These are phyloP conservation scores for Lactarius hatsudake DNA, from an alignment of 768 basidiomycete genomes.

Conservation along the genomic window DNA sequence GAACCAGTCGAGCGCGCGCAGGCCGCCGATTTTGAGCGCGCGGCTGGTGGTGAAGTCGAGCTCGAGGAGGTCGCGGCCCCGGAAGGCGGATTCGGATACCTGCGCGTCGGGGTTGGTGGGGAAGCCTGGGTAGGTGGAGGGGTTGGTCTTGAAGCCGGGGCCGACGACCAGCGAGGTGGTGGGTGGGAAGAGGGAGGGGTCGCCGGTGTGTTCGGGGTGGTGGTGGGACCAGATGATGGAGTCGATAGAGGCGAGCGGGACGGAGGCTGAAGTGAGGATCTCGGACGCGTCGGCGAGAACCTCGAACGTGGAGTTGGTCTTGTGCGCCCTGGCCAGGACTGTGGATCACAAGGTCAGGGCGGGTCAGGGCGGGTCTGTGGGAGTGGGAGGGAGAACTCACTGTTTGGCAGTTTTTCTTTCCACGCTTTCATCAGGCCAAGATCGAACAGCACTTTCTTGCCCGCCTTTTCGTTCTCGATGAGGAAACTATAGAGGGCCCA, in stretches of 20 bases:
- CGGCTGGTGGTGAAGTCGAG: neutral
- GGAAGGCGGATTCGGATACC: neutral
- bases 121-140: neutral
- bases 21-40: neutral
- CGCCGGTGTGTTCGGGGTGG: neutral
- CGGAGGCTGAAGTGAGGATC: neutral
- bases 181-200: neutral
- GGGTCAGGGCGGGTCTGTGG: neutral
- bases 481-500: neutral
- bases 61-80: neutral
- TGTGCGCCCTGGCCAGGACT: neutral
- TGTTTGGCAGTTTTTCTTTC: neutral
- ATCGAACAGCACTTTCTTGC: neutral
- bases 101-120: neutral
- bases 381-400: neutral
- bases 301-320: neutral
- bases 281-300: neutral
- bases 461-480: neutral
- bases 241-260: constrained; percentile 1
- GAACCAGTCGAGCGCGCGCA: constrained; percentile 4
- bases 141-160: neutral
- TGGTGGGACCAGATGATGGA: constrained; percentile 6
- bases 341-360: neutral
- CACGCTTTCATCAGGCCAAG: neutral
- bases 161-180: constrained; percentile 1